Evolutionary conservation across 2,329 filamentous ascomycete genomes (phyloP).

Genomic region (Fusarium sp.): DNA sequence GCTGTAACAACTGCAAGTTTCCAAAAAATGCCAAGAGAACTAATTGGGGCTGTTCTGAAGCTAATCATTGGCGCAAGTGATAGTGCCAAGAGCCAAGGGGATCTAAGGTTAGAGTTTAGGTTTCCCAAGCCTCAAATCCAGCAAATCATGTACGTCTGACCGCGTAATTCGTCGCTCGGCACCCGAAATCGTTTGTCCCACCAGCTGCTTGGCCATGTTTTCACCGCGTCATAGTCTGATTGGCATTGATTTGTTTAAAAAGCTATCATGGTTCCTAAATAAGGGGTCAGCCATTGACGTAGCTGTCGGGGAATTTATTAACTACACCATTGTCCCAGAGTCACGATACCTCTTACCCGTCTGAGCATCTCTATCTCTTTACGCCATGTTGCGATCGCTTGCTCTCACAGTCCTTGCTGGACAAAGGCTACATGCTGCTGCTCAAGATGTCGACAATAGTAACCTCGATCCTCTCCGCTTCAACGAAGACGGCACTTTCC

Average conservation of each 20-base stretch:
- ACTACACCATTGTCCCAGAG: neutral
- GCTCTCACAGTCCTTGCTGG: constrained; percentile 9
- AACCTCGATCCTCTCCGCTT: constrained; percentile 32
- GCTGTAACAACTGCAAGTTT: neutral
- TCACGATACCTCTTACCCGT: neutral
- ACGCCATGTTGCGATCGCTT: constrained; percentile 17
- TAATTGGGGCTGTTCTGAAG: neutral
- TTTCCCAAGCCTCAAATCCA: constrained; percentile 6
- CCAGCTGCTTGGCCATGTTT: constrained; percentile 11
- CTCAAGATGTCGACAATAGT: constrained; percentile 14
- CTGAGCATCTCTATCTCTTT: neutral
- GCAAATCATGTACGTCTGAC: constrained; percentile 13
- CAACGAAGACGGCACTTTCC: constrained; percentile 24
- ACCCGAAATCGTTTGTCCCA: constrained; percentile 7
- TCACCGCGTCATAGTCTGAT: constrained; percentile 24
- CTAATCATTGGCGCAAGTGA: neutral
- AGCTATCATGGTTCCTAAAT: neutral
- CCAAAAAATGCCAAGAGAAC: constrained; percentile 15
- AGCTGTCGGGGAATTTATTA: neutral
- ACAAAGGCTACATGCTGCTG: constrained; percentile 1
- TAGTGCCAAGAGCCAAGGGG: constrained; percentile 16
- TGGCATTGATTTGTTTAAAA: neutral
- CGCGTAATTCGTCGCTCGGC: constrained; percentile 24
- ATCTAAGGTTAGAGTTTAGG: constrained; percentile 26
- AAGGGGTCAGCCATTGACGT: neutral